Percentiles rank a stretch among this genome's conserved stretches.
Conservation (phyloP, 2,329 filamentous ascomycete genomes). For the Phialophora expanda region DNA sequence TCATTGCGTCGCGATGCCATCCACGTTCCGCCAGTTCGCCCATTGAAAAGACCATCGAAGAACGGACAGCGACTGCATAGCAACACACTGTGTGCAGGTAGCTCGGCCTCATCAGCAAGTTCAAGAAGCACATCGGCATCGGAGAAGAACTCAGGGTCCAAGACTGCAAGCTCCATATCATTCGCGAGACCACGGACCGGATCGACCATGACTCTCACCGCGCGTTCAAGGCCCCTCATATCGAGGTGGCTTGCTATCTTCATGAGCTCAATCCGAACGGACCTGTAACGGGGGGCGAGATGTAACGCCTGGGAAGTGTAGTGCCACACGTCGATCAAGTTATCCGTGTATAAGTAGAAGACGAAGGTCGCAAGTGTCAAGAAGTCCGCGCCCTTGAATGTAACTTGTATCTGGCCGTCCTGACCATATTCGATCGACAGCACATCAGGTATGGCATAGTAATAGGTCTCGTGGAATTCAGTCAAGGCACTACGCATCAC, state of each 20-base stretch:
- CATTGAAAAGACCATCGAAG: conserved; percentile 86
- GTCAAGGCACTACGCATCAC: conserved; percentile 68
- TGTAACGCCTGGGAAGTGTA: conserved; percentile 69
- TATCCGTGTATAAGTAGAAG: conserved; percentile 80
- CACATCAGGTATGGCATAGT: conserved; percentile 64
- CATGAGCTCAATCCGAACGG: conserved; percentile 85
- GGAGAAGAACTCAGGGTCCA: conserved; percentile 73
- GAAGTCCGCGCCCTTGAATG: conserved; percentile 74
- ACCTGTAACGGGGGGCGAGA: conserved; percentile 74
- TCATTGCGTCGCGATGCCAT: conserved; percentile 69
- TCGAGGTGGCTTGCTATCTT: conserved; percentile 75
- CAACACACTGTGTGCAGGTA: conserved; percentile 76
- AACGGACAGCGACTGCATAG: conserved; percentile 87
- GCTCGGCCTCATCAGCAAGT: conserved; percentile 71
- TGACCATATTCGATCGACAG: conserved; percentile 61
- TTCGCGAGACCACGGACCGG: conserved; percentile 67
- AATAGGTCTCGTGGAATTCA: conserved; percentile 61
- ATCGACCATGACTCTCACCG: conserved; percentile 74
- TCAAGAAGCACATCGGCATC: conserved; percentile 81
- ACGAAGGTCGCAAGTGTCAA: conserved; percentile 79
- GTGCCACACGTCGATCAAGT: conserved; percentile 84
- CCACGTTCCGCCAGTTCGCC: conserved; percentile 86
- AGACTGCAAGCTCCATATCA: conserved; percentile 73
- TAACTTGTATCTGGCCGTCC: conserved; percentile 62
- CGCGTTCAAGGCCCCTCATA: conserved; percentile 73